A percentile compares a stretch with the other conserved stretches of the same genome.
Conservation (phyloP, 2,329 filamentous ascomycete genomes). For the Hortaea werneckii region DNA sequence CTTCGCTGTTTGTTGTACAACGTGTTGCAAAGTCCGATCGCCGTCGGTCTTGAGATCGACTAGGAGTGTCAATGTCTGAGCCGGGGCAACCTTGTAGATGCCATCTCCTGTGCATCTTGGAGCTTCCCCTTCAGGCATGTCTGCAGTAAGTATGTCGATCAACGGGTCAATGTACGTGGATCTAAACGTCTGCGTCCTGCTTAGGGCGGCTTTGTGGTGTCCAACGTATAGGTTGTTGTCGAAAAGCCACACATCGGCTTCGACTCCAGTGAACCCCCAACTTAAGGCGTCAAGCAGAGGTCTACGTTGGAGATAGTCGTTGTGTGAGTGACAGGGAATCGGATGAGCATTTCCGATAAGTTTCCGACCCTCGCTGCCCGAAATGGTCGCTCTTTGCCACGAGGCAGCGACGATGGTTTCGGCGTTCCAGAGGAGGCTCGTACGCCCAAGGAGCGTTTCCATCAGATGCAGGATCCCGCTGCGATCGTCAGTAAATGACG, state of each 20-base stretch:
- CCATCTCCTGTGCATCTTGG: slow-evolving; percentile 39
- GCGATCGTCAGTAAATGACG: too few relatives aligned
- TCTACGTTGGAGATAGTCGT: slow-evolving; percentile 58
- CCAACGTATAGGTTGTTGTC: slow-evolving; percentile 52
- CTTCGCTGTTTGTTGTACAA: slow-evolving; percentile 47
- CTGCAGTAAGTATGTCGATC: slow-evolving; percentile 45
- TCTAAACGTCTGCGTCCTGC: slow-evolving; percentile 47
- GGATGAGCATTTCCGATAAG: slow-evolving; percentile 36
- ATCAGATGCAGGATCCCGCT: slow-evolving; percentile 35
- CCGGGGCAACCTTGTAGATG: slow-evolving; percentile 36
- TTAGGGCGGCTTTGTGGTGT: slow-evolving; percentile 48
- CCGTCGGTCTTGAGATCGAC: slow-evolving; percentile 59
- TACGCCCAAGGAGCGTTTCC: slow-evolving; percentile 28
- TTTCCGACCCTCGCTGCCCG: slow-evolving; percentile 33
- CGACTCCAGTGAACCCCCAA: slow-evolving; percentile 52
- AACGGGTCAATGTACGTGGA: slow-evolving; percentile 57
- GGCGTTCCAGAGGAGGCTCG: slow-evolving; percentile 29
- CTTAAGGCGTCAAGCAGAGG: slow-evolving; percentile 53
- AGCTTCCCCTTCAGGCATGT: slow-evolving; percentile 42
- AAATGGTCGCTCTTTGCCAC: slow-evolving; percentile 20
- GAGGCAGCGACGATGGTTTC: slow-evolving; percentile 4
- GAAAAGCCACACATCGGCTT: slow-evolving; percentile 60
- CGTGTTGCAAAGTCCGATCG: slow-evolving; percentile 41
- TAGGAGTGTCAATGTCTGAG: slow-evolving; percentile 46
- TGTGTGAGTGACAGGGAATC: slow-evolving; percentile 55